Conservation (phyloP, 306 rosid species). For the Purshia tridentata region DNA sequence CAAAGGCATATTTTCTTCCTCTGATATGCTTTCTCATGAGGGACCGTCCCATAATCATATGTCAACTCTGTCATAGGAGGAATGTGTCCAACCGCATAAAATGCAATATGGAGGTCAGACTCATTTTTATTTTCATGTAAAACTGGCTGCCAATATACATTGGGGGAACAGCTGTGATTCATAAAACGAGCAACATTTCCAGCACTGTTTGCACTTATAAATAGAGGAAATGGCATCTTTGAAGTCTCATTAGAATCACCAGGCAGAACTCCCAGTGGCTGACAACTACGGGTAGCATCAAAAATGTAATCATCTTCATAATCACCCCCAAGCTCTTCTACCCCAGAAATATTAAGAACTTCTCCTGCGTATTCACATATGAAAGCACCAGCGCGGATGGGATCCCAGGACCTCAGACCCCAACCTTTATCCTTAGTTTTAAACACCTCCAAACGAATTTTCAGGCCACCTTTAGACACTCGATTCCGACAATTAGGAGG, state of each 20-base stretch:
- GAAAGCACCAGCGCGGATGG: slow-evolving; percentile 84
- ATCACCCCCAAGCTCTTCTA: slow-evolving; percentile 63
- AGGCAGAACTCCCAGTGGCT: slow-evolving; percentile 61
- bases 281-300: slow-evolving; percentile 70
- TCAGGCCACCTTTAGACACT: slow-evolving; percentile 68
- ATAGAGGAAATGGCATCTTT: slow-evolving; percentile 64
- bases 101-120: slow-evolving; percentile 71
- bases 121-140: slow-evolving; percentile 58
- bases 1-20: slow-evolving; percentile 82
- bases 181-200: slow-evolving; percentile 96
- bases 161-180: slow-evolving; percentile 95
- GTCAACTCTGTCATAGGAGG: slow-evolving; percentile 93
- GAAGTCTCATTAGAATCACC: slow-evolving; percentile 59
- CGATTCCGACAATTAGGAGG: slow-evolving; percentile 76
- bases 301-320: slow-evolving; percentile 69
- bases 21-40: slow-evolving; percentile 52
- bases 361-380: slow-evolving; percentile 93
- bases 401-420: slow-evolving; percentile 94
- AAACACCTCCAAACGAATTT: slow-evolving; percentile 76
- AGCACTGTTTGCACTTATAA: slow-evolving; percentile 58
- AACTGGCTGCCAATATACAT: slow-evolving; percentile 75
- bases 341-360: slow-evolving; percentile 57
- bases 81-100: slow-evolving; percentile 66
- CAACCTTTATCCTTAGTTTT: slow-evolving; percentile 77
- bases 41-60: slow-evolving; percentile 74